Evolutionary conservation across 176 grass and related monocot genomes (phyloP).

Genomic region (Oryza punctata): DNA sequence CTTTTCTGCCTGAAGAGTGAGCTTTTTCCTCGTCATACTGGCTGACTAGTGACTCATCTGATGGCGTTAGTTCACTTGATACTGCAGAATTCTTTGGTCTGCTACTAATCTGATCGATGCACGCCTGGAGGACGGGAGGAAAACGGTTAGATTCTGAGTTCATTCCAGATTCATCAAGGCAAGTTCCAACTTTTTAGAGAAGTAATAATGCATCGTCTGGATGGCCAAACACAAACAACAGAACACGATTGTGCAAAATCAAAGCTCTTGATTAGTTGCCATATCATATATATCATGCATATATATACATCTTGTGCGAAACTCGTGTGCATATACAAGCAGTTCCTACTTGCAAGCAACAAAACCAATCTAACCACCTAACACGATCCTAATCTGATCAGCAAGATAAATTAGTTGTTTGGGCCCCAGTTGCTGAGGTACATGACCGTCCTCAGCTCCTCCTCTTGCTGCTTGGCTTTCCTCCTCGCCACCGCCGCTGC

Average conservation of each 20-base stretch:
- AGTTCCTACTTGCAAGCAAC: background rate
- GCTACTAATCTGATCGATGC: background rate
- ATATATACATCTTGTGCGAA: background rate
- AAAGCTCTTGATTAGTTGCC: background rate
- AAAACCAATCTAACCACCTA: background rate
- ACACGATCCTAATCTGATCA: background rate
- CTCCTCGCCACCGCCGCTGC: conserved; percentile 21
- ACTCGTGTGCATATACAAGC: background rate
- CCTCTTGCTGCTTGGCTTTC: conserved; percentile 53
- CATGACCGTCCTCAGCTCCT: conserved; percentile 60
- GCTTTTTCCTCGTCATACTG: background rate
- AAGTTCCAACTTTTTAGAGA: background rate
- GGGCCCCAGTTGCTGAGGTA: conserved; percentile 71
- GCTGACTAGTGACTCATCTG: background rate
- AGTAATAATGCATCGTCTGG: background rate
- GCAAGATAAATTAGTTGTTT: conserved; percentile 47
- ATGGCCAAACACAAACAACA: background rate
- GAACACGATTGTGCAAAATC: background rate
- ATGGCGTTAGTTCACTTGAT: background rate
- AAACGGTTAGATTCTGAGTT: background rate
- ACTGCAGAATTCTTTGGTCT: background rate
- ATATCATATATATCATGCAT: too few species aligned
- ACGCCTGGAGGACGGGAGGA: background rate
- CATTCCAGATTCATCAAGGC: background rate
- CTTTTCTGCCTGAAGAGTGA: background rate